These are phyloP conservation scores for Cercospora citrullina DNA, from an alignment of 2,329 filamentous ascomycete genomes.

Conservation along the genomic window DNA sequence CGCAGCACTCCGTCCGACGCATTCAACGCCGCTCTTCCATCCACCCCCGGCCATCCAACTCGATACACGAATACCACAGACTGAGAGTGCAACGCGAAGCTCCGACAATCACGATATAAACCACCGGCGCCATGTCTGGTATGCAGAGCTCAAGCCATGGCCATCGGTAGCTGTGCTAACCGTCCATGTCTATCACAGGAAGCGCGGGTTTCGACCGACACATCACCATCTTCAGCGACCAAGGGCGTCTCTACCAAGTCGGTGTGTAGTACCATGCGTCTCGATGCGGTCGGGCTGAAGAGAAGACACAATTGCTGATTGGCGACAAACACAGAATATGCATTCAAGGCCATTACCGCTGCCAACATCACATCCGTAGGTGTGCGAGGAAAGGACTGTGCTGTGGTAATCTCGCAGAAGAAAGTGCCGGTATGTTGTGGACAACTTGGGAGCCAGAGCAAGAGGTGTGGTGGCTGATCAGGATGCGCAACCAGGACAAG, in stretches of 20 bases:
- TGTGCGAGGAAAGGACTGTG: constrained; percentile 93
- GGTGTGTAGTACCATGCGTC: constrained; percentile 61
- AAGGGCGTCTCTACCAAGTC: constrained; percentile 98
- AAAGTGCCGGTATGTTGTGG: constrained; percentile 83
- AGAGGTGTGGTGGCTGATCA: constrained; percentile 22
- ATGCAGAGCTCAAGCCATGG: constrained; percentile 21
- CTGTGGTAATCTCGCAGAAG: constrained; percentile 97
- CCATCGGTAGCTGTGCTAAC: constrained; percentile 22
- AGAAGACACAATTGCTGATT: constrained; percentile 25
- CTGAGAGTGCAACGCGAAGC: background rate
- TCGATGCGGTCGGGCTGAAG: background rate
- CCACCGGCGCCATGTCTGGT: constrained; percentile 36
- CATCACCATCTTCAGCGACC: constrained; percentile 99
- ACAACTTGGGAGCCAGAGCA: constrained; percentile 1
- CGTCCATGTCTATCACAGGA: constrained; percentile 51
- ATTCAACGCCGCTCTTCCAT: background rate
- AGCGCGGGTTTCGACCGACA: constrained; percentile 95
- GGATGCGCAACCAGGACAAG: constrained; percentile 73
- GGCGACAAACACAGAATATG: constrained; percentile 73
- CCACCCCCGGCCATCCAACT: background rate
- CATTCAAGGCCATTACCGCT: constrained; percentile 99
- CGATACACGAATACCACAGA: background rate
- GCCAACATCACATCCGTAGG: constrained; percentile 99
- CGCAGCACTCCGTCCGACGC: constrained; percentile 4
- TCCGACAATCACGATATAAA: background rate